Base-by-base conservation (phyloP, 306 rosid species). In the Malus orientalis region DNA sequence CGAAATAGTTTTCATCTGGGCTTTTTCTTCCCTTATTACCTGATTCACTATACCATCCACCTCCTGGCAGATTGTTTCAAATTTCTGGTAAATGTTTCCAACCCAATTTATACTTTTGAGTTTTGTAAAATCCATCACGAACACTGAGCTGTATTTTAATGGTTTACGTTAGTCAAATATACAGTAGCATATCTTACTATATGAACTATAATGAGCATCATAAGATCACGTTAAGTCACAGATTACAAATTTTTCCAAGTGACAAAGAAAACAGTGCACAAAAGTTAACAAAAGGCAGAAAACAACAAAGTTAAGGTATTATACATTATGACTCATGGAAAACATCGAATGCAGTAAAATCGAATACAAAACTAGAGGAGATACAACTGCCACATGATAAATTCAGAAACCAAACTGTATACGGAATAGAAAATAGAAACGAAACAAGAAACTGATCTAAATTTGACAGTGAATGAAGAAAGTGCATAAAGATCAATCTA, bases 31-130 rank as follows among this genome's bases (percentile, higher is more conserved):
- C 70, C 29, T 29, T 14, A 62, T 74, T 72, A 94, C 98, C 96
- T 92, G 87, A 65, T 77, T 80, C 38, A 88, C 91, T 71, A 87
- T 80, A 72, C 79, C 89, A 82, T 90, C 93, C 73, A 89, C 96
- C 81, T 90, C 98, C 23, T 88, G 93, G 80, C 97, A 85, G 69
- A 83, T 91, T 66, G 86, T 86, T 95, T 95, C 98, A 78, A 95
- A 80, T 79, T 89, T 94, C 79, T 90, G 91, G 84, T 69, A 95
- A 74, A 95, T 72, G 81, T 87, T 83, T 71, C 91, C 95, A 78
- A 88, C 86, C 98, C 97, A 95, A 30, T 80, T 80, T 67, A 84
- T 82, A 77, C 47, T 81, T 67, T 84, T 79, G 84, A 71, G 69
- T 75, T 78, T 88, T 49, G 75, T 88, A 47, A 86, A 86, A 84